Base-by-base conservation (phyloP, 2,329 filamentous ascomycete species). In the Alternaria postmessia region DNA sequence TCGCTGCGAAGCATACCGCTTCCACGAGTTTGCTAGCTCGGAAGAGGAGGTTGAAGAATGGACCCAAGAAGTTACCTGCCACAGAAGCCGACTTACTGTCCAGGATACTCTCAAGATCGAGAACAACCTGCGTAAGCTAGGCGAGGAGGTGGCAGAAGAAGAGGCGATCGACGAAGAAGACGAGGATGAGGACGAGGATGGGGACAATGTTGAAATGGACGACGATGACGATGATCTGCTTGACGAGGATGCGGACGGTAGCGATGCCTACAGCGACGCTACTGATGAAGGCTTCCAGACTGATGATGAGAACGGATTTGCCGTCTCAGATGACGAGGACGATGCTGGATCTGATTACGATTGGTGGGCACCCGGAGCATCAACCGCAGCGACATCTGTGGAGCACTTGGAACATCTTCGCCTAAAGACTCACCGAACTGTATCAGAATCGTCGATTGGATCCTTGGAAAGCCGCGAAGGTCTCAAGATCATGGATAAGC, bases 1-100 rank as follows among this genome's bases (percentile, higher is more conserved):
- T 59, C 77, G 88, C 81, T 74, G 88, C 82, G 82, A 84, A 70
- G 82, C 83, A n/a, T 81, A 79, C 44, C 80, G 83, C 49, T 98
- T 97, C 75, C 92, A 97, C 76, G 94, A 97, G 72, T 98, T 98
- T 76, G 94, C 92, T 43, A 93, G 91, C 75, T 93, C 92, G 51
- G 88, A 92, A 60, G 92, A 90, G 41, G 88, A 92, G 59, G 91
- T 95, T 63, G 94, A 97, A 59, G 94, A 97, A 70, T 99, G 95
- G 95, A 92, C 96, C 30, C 88, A 90, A 57, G 90, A 92, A 70
- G 83, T 87, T 34, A 84, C 86, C 7, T 86, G 87, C 32, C 83
- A 88, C 65, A 85, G 85, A 57, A 85, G 85, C 51, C 93, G 92
- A 72, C 84, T 99, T 39, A 98, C 94, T 4, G 89, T 99, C 66